Percentiles rank a stretch among this genome's conserved stretches.
Conservation (phyloP, 2,329 filamentous ascomycete species). For the Aspergillus cejpii region DNA sequence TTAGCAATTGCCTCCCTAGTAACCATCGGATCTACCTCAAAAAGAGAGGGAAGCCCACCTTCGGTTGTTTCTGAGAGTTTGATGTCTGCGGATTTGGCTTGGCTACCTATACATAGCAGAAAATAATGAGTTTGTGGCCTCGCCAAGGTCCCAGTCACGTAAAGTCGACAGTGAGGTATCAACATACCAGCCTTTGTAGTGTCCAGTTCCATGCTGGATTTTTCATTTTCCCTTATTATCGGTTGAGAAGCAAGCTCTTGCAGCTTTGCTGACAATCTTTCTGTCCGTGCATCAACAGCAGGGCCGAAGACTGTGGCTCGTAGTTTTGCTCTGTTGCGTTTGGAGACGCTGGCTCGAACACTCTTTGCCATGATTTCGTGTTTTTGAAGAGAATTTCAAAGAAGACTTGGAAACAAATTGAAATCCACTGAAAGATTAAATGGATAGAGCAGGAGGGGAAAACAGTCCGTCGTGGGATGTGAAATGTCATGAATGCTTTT, state of each 20-base stretch:
- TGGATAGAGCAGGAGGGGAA: background rate
- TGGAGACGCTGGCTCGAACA: conserved; percentile 68
- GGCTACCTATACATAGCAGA: conserved; percentile 11
- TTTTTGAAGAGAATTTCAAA: conserved; percentile 5
- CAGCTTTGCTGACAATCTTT: conserved; percentile 79
- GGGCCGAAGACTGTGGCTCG: conserved; percentile 80
- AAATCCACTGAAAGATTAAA: too few relatives aligned
- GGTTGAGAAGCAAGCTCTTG: conserved; percentile 71
- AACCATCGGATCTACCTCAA: background rate
- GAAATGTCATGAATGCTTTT: background rate
- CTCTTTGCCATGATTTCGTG: conserved; percentile 87
- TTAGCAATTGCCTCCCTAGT: background rate
- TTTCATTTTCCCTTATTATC: conserved; percentile 54
- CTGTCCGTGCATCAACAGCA: conserved; percentile 67
- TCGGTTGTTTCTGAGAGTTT: conserved; percentile 16
- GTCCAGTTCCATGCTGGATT: conserved; percentile 27
- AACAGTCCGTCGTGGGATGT: conserved; percentile 9
- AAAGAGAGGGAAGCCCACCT: conserved; percentile 15
- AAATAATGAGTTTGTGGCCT: background rate
- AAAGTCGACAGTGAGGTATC: too few relatives aligned
- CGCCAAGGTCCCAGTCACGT: too few relatives aligned
- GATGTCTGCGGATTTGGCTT: conserved; percentile 9
- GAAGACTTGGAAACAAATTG: too few relatives aligned
- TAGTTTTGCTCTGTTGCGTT: conserved; percentile 74
- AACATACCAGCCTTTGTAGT: conserved; percentile 23